Base-by-base conservation (phyloP, 2,329 filamentous ascomycete species). In the Exutisphaerella laricina region DNA sequence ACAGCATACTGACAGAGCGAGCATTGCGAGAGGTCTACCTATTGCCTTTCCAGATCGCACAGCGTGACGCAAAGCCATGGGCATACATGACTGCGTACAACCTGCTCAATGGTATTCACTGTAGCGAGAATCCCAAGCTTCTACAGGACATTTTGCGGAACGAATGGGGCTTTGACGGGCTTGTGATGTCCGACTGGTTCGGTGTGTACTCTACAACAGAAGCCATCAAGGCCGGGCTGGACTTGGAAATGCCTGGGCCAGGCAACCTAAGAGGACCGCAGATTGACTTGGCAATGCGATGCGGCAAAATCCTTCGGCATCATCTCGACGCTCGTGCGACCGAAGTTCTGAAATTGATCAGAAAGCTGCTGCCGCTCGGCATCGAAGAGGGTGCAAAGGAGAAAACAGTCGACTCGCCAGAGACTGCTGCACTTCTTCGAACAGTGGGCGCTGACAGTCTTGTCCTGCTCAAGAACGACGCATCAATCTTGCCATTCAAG, bases 171-270 rank as follows among this genome's bases (percentile, higher is more conserved):
- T 79, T 82, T 39, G 67, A 69, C 37, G 64, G 70, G 7, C 53
- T 67, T 6, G 64, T 72, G 22, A 80, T 86, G 77, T 79, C 74
- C n/a, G 86, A 94, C 62, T 92, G 85, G 84, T 75, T 79, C 54
- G 85, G 84, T 3, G 82, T 87, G 50, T 84, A 89, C 56, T 71
- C 79, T 1, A 82, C 82, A 41, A 77, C 74, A 3, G 70, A 80
- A 16, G 76, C 76, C n/a, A 80, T 85, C 3, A 71, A 78, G 32
- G 84, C 85, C 21, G 86, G 86, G 21, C 69, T 92, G 21, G 88
- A 94, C 63, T 87, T 94, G 82, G 75, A 77, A 14, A 94, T 92
- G 87, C 85, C 85, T 1, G 86, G 86, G 30, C 89, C 95, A 59
- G 84, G 84, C 1, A 42, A 23, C 56, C 21, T 60, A 56, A 43